phyloP scores from a whole-genome alignment of 305 asterid species.

The Rubia peregrina region DNA sequence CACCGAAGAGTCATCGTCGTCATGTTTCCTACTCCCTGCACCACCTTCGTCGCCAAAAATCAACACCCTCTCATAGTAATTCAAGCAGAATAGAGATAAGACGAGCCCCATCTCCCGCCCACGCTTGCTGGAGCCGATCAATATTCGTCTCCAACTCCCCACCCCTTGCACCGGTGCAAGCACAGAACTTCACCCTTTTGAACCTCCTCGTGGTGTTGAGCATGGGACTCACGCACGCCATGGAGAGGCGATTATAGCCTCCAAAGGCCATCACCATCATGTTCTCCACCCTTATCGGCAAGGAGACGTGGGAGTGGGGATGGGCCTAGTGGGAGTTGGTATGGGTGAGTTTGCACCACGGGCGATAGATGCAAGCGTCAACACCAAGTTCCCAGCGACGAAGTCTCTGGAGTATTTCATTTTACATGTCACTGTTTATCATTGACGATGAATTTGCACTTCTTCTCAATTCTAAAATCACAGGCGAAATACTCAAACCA shows the following conservation, averaged over 20 bases:
- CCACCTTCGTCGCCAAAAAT: conserved; percentile 28
- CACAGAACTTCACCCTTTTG: not conserved
- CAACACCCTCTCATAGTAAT: conserved; percentile 72
- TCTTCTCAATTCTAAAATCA: no score
- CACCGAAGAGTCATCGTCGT: conserved; percentile 22
- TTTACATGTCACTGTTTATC: no score
- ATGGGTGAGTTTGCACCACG: conserved; percentile 60
- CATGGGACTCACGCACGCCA: conserved; percentile 72
- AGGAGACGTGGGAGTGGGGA: conserved; percentile 70
- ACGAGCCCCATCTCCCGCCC: conserved; percentile 85
- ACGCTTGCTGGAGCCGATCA: conserved; percentile 22
- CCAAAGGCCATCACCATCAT: conserved; percentile 78
- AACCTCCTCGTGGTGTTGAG: conserved; percentile 33
- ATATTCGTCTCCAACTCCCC: conserved; percentile 22
- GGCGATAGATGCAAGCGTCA: conserved; percentile 82
- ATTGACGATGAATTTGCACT: no score
- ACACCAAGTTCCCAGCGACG: conserved; percentile 49
- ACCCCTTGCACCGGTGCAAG: not conserved
- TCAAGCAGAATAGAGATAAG: conserved; percentile 75
- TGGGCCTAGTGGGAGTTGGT: conserved; percentile 87
- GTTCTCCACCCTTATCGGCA: conserved; percentile 51
- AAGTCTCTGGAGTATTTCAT: no score
- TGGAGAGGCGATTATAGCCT: conserved; percentile 74
- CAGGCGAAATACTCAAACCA: no score
- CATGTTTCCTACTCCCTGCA: conserved; percentile 19